Conservation (phyloP, 2,329 filamentous ascomycete genomes). For the Septoria linicola region DNA sequence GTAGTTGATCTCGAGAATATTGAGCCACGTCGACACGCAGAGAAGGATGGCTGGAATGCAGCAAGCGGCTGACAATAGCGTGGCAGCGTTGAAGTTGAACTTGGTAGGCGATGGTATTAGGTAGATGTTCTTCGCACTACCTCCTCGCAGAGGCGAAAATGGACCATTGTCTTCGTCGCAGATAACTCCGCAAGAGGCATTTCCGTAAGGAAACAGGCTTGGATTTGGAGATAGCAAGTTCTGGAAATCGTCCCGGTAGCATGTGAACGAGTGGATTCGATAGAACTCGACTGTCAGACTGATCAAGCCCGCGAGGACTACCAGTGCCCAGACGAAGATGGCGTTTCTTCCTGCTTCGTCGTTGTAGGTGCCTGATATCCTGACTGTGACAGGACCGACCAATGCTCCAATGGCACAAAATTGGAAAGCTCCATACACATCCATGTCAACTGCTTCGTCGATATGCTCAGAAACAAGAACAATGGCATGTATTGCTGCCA, state of each 20-base stretch:
- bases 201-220: constrained; percentile 48
- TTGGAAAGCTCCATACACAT: constrained; percentile 67
- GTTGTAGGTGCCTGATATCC: constrained; percentile 64
- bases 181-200: constrained; percentile 47
- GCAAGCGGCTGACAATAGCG: constrained; percentile 62
- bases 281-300: constrained; percentile 66
- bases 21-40: constrained; percentile 62
- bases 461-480: constrained; percentile 60
- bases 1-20: constrained; percentile 64
- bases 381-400: constrained; percentile 62
- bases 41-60: constrained; percentile 65
- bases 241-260: constrained; percentile 44
- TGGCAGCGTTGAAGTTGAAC: constrained; percentile 60
- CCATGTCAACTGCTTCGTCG: constrained; percentile 67
- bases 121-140: constrained; percentile 60
- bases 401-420: constrained; percentile 65
- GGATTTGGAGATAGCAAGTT: constrained; percentile 40
- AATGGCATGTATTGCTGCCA: constrained; percentile 64
- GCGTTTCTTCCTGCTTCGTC: constrained; percentile 62
- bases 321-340: constrained; percentile 65
- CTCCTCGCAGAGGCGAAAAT: constrained; percentile 55
- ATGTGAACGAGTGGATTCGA: constrained; percentile 49
- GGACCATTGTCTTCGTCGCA: constrained; percentile 53
- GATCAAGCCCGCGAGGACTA: constrained; percentile 60
- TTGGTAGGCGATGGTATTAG: constrained; percentile 58